Conservation (phyloP, 2,329 filamentous ascomycete species). For the Dothiorella sarmentorum region DNA sequence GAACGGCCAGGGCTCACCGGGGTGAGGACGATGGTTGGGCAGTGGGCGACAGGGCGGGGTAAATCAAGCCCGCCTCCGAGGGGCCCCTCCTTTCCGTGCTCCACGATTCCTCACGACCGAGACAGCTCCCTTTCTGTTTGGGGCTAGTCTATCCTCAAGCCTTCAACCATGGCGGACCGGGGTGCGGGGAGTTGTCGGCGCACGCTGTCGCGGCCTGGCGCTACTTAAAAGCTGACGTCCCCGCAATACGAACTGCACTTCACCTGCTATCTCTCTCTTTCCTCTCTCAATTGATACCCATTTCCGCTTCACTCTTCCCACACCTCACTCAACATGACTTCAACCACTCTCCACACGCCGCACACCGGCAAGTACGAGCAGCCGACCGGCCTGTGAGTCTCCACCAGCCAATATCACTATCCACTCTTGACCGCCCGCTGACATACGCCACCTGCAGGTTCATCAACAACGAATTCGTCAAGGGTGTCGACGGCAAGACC, state of each 20-base stretch:
- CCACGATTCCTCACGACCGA: conserved; percentile 16
- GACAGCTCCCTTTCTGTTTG: conserved; percentile 3
- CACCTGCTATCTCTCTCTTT: not conserved
- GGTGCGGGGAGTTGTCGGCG: conserved; percentile 7
- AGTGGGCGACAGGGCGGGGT: conserved; percentile 1
- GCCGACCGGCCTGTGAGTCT: conserved; percentile 52
- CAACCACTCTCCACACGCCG: conserved; percentile 65
- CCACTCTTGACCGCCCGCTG: conserved; percentile 12
- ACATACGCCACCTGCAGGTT: conserved; percentile 53
- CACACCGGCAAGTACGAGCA: conserved; percentile 57
- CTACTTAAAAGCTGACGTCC: conserved; percentile 11
- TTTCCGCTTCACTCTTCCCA: conserved; percentile 5
- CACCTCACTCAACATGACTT: conserved; percentile 43
- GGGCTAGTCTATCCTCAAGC: not conserved
- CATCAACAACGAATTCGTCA: conserved; percentile 91
- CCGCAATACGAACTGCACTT: not conserved
- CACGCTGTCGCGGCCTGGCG: not conserved
- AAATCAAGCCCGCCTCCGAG: not conserved
- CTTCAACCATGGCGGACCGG: not conserved
- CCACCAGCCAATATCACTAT: not conserved
- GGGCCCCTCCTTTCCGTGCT: conserved; percentile 1
- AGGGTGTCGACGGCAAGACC: conserved; percentile 78
- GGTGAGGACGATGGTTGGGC: not conserved
- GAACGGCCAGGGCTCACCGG: not conserved
- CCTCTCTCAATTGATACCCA: conserved; percentile 27